Base-by-base conservation (phyloP, 1,284 basidiomycete genomes). In the Ustilago nuda region DNA sequence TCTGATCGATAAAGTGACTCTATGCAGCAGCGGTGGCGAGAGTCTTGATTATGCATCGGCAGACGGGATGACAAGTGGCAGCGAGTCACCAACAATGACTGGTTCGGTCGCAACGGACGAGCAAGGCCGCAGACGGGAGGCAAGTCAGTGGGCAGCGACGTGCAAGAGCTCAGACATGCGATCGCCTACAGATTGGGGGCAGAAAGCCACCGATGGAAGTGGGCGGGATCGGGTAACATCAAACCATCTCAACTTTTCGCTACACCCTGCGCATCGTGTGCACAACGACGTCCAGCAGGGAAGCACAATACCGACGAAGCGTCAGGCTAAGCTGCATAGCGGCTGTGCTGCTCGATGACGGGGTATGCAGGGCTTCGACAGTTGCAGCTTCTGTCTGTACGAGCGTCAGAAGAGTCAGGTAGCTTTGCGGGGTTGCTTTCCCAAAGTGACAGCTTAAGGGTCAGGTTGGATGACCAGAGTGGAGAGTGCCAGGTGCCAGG, bases 1-100 rank as follows among this genome's bases (percentile, higher is more conserved):
- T 32, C 30, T 60, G 37, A 72, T 72, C 70, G 64, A 72, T 67
- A 60, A 72, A 61, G 53, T 43, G 51, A 37, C 53, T 23, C 60
- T 57, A 8, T 60, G 41, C 56, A 56, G 62, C 68, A 17, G 27
- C 48, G 48, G 48, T 50, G 48, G 30, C 32, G 36, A 54, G 37
- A 35, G 36, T 35, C 23, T 23, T 45, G 27, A 17, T 8, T n/a
- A n/a, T 19, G 45, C n/a, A 50, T 46, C 12, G 12, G 43, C 39
- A 41, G 30, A 15, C 11, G 41, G 12, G 39, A 5, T n/a, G 23
- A 19, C 33, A 30, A 12, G 55, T 41, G 48, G 45, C 36, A 37
- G 36, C n/a, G 57, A 60, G 39, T 59, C 61, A 56, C n/a, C 9
- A 46, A 46, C 23, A 9, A 33, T 33, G 33, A 15, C 33, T 45